These are phyloP conservation scores for Coemansia sp. DNA, from an alignment of 192 early-diverging fungal genomes.

Conservation along the genomic window DNA sequence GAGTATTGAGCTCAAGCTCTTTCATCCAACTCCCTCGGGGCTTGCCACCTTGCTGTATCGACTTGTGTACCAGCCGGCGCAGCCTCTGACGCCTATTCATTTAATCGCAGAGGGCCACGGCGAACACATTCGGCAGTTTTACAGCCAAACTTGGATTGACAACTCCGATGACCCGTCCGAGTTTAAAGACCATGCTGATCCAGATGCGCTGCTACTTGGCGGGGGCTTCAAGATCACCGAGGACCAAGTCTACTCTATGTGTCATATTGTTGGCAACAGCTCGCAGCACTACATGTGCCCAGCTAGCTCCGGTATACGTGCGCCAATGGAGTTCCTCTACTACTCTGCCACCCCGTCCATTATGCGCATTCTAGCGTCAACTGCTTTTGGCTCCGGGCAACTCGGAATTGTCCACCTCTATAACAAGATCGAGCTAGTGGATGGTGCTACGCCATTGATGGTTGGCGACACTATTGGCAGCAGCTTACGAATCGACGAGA, in stretches of 20 bases:
- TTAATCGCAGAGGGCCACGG: neutral
- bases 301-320: conserved; percentile 57
- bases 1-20: conserved; percentile 56
- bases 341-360: conserved; percentile 80
- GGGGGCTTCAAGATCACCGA: conserved; percentile 54
- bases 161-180: conserved; percentile 3
- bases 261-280: conserved; percentile 70
- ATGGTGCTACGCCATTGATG: conserved; percentile 62
- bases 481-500: conserved; percentile 70
- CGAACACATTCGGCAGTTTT: neutral
- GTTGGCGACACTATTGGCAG: conserved; percentile 77
- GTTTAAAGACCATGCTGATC: conserved; percentile 1
- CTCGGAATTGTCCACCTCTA: conserved; percentile 85
- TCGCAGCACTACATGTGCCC: conserved; percentile 53
- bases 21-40: conserved; percentile 43
- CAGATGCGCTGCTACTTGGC: neutral
- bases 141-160: conserved; percentile 9
- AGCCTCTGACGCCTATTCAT: conserved; percentile 14
- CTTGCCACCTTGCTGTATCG: conserved; percentile 27
- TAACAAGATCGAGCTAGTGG: conserved; percentile 78
- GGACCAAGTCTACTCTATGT: conserved; percentile 83
- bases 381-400: conserved; percentile 84
- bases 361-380: conserved; percentile 81
- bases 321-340: conserved; percentile 91
- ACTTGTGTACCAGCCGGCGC: conserved; percentile 12